Evolutionary conservation across 208 protist genomes (phyloP), one percentile per base, ranked within the genome.

Genomic region (Wallacemonas collosoma): DNA sequence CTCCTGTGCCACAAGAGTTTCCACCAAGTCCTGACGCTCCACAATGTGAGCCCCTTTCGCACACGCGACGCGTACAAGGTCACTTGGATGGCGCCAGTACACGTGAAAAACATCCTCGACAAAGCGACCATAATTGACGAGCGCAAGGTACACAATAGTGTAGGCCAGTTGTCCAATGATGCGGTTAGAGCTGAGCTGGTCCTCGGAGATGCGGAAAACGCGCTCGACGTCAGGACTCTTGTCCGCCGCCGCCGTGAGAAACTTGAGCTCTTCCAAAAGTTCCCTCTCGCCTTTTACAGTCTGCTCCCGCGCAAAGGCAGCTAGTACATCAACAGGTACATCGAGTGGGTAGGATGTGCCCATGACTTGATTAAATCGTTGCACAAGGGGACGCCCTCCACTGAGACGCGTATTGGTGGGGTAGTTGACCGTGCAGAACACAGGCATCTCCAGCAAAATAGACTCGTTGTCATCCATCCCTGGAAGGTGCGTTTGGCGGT

Each of bases 291-390:
- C 74, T 58, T 96, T 96, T n/a, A 92, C 68, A 2, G 76, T 82
- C 50, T 65, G 76, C 64, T 96, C 85, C 44, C 81, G 75, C 6
- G 87, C 85, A 41, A 97, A 87, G 17, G 91, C 78, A 55, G 81
- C 88, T 26, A 97, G 81, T 3, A 97, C 93, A 80, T 98, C 95
- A 15, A 97, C 86, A 12, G 95, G 95, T 39, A 87, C 93, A 77
- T 95, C 80, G 9, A 93, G 69, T 8, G 95, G 93, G 72, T 93
- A 97, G 51, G 88, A 85, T 0, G 93, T 95, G 2, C 88, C 85
- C 82, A 97, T 93, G 17, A 95, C 84, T 54, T 85, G 68, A 65
- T 98, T 98, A 68, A 93, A 97, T n/a, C 93, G 87, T 68, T 95
- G 85, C 58, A 96, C 85, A 8, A 97, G 79, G 2, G 90, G 87